These are phyloP conservation scores for Hura crepitans DNA, from an alignment of 441 rosid species.

Conservation along the genomic window DNA sequence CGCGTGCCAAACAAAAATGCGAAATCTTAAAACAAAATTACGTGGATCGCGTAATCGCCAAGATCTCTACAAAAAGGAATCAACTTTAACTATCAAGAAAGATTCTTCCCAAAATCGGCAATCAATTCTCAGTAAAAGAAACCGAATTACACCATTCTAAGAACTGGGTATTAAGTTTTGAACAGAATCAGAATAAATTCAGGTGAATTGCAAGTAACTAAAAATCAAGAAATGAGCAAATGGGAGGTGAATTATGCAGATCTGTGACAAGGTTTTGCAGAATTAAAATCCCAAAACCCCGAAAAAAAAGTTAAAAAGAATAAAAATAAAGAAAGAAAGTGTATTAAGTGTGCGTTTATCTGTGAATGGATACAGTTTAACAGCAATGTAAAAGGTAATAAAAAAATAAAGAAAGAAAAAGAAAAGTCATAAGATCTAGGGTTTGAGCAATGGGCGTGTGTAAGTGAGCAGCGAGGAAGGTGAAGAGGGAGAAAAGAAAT, in stretches of 20 bases:
- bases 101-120: background rate
- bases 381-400: background rate
- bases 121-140: slow-evolving; percentile 14
- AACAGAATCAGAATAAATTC: background rate
- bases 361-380: slow-evolving; percentile 15
- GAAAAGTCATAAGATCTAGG: slow-evolving; percentile 29
- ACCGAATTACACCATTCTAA: background rate
- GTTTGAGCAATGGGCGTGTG: slow-evolving; percentile 20
- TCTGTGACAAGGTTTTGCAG: background rate
- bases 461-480: background rate
- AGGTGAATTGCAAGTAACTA: background rate
- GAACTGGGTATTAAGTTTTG: background rate
- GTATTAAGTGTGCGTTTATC: background rate
- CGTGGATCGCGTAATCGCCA: slow-evolving; percentile 25
- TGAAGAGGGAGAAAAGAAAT: slow-evolving; percentile 14
- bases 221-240: slow-evolving; percentile 6
- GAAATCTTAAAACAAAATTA: slow-evolving; percentile 5
- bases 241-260: slow-evolving; percentile 12
- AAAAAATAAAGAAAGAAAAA: background rate
- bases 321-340: background rate
- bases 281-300: background rate
- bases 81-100: slow-evolving; percentile 1
- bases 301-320: background rate
- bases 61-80: background rate
- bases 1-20: background rate